Evolutionary conservation across 1,139 yeast species (phyloP), one percentile per base, ranked within the genome.

Genomic region (Debaryomycetaceae sp.): DNA sequence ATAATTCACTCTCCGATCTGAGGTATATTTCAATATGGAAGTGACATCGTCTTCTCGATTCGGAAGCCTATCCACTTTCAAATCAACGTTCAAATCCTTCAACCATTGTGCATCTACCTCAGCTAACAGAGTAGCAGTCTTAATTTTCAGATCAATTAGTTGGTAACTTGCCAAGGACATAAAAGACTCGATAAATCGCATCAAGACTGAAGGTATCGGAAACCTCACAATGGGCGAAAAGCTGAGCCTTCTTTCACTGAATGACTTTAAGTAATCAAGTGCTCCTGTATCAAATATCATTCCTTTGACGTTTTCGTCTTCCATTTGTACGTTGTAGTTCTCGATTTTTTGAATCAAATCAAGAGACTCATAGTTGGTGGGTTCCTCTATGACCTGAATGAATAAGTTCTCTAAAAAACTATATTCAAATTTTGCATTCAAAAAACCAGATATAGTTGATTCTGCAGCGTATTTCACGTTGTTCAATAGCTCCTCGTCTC

Each of bases 381-480:
- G 42, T 23, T 53, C 58, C 50, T 59, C 48, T 59, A 59, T 22
- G 80, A 81, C n/a, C 71, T 61, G 47, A 71, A 76, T 27, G 49
- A 83, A 81, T 50, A 83, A 87, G 58, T 90, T 96, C 42, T 87
- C 78, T 62, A 91, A 80, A 42, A 89, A 76, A 3, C 93, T 81
- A 23, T 86, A 84, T 59, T 95, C 99, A 47, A 90, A 76, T 55
- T 84, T 84, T 38, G 89, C 74, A 54, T 90, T 89, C 58, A 87
- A 80, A 34, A 84, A 80, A 1, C 86, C 87, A 42, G 87, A 85
- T 5, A 87, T 78, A 79, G 91, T 75, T 41, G 93, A 84, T 53
- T 88, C 96, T 2, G 87, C 76, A 1, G 91, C 85, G 45, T 84
- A 83, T 59, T 95, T 95, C 23, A 91, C 76, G 45, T 81, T 80